Conservation (phyloP, 2,329 filamentous ascomycete species). For the Colletotrichum incanum region DNA sequence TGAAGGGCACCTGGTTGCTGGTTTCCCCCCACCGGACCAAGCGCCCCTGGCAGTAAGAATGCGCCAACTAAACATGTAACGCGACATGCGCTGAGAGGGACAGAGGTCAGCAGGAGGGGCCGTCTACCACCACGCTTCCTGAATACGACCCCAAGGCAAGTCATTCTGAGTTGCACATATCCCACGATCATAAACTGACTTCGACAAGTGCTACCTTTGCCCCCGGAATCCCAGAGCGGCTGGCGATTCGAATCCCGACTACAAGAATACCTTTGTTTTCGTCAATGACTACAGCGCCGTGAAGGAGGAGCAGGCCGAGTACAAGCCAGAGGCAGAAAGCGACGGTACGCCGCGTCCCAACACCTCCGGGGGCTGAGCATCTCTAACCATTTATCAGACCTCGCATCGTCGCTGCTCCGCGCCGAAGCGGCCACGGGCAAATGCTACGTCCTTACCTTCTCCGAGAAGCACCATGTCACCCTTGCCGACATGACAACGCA, state of each 20-base stretch:
- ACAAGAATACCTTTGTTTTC: slow-evolving; percentile 91
- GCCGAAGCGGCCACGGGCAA: slow-evolving; percentile 92
- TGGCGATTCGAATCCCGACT: slow-evolving; percentile 89
- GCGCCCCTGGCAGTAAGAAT: slow-evolving; percentile 93
- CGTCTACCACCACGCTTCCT: slow-evolving; percentile 79
- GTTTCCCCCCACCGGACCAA: slow-evolving; percentile 98
- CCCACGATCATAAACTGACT: not conserved
- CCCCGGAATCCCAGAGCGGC: slow-evolving; percentile 91
- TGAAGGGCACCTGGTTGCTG: slow-evolving; percentile 91
- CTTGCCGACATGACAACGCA: slow-evolving; percentile 87
- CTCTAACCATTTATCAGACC: slow-evolving; percentile 62
- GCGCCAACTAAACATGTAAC: not conserved
- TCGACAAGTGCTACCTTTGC: slow-evolving; percentile 88
- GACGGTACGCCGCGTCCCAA: slow-evolving; percentile 50
- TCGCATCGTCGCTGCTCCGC: slow-evolving; percentile 83
- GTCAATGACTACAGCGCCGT: slow-evolving; percentile 98
- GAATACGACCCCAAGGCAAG: slow-evolving; percentile 83
- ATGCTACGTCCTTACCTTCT: slow-evolving; percentile 98
- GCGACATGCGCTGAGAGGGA: slow-evolving; percentile 22
- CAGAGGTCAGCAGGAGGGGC: slow-evolving; percentile 84
- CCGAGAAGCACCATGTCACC: slow-evolving; percentile 89
- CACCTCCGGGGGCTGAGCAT: not conserved
- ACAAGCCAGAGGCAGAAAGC: slow-evolving; percentile 63
- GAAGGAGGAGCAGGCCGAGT: slow-evolving; percentile 91
- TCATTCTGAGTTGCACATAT: not conserved